Percentiles rank a stretch among this genome's conserved stretches.
Conservation (phyloP, 202 grass and related monocot genomes). For the Carex sylvatica region DNA sequence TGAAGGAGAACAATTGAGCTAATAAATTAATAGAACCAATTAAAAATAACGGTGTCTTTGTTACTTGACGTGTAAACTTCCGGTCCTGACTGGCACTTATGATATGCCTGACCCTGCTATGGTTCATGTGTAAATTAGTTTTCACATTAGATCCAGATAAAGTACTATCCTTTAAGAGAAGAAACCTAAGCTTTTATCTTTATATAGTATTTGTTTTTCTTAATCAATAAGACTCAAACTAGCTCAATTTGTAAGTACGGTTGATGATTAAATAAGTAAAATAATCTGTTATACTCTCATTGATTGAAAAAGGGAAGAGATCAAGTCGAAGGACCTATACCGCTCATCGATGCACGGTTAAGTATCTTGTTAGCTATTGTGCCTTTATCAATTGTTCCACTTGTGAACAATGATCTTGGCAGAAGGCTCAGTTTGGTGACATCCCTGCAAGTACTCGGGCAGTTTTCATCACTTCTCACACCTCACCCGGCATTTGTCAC, state of each 20-base stretch:
- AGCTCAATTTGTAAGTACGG: neutral
- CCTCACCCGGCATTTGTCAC: constrained; percentile 49
- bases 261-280: neutral
- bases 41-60: neutral
- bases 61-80: neutral
- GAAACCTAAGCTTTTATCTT: neutral
- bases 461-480: constrained; percentile 64
- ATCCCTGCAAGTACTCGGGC: constrained; percentile 60
- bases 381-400: constrained; percentile 62
- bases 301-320: constrained; percentile 42
- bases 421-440: constrained; percentile 57
- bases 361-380: constrained; percentile 78
- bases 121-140: neutral
- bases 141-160: neutral
- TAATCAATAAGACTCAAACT: no score
- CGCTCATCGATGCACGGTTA: constrained; percentile 61
- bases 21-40: neutral
- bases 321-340: constrained; percentile 59
- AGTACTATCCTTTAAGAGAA: neutral
- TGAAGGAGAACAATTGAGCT: neutral
- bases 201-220: neutral
- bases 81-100: neutral
- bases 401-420: constrained; percentile 53
- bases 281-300: neutral
- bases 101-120: no score